A percentile compares a stretch with the other conserved stretches of the same genome.
These are phyloP conservation scores for Ophiocordyceps camponoti-saundersi DNA, from an alignment of 2,329 filamentous ascomycete species.

Conservation along the genomic window DNA sequence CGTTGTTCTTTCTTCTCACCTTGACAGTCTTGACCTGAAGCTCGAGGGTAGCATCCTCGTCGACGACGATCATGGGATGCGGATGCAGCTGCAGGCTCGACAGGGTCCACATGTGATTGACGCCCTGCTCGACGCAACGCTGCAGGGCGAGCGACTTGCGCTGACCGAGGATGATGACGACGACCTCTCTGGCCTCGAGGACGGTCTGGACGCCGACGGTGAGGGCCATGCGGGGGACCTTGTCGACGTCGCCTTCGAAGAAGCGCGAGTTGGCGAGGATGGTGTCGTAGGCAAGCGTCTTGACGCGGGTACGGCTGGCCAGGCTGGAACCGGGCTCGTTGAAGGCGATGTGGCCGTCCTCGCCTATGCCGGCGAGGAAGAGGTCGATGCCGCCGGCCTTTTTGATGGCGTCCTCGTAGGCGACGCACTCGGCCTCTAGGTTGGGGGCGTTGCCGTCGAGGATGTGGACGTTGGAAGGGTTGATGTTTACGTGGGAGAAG, in stretches of 20 bases:
- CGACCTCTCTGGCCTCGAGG: constrained; percentile 63
- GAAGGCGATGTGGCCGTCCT: constrained; percentile 80
- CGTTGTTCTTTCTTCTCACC: constrained; percentile 13
- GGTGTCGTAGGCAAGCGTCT: constrained; percentile 76
- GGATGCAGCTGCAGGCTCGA: constrained; percentile 67
- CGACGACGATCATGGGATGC: constrained; percentile 67
- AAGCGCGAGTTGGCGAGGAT: constrained; percentile 75
- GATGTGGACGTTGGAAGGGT: constrained; percentile 70
- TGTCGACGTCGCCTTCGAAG: constrained; percentile 56
- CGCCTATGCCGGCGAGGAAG: constrained; percentile 71
- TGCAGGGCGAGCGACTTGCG: constrained; percentile 69
- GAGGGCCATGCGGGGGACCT: constrained; percentile 67
- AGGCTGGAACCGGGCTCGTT: constrained; percentile 76
- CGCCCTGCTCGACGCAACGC: constrained; percentile 62
- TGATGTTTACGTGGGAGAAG: constrained; percentile 72
- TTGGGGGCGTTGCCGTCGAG: constrained; percentile 65
- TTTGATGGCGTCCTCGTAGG: constrained; percentile 66
- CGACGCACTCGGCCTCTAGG: constrained; percentile 58
- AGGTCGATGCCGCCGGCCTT: constrained; percentile 64
- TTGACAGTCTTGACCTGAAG: constrained; percentile 59
- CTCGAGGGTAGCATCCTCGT: constrained; percentile 62
- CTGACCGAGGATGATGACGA: constrained; percentile 66
- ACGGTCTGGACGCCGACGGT: constrained; percentile 77
- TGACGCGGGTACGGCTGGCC: constrained; percentile 62
- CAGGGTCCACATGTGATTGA: constrained; percentile 86